Evolutionary conservation across 2,329 filamentous ascomycete species (phyloP).

Genomic region (Pseudopyrenochaeta lycopersici): DNA sequence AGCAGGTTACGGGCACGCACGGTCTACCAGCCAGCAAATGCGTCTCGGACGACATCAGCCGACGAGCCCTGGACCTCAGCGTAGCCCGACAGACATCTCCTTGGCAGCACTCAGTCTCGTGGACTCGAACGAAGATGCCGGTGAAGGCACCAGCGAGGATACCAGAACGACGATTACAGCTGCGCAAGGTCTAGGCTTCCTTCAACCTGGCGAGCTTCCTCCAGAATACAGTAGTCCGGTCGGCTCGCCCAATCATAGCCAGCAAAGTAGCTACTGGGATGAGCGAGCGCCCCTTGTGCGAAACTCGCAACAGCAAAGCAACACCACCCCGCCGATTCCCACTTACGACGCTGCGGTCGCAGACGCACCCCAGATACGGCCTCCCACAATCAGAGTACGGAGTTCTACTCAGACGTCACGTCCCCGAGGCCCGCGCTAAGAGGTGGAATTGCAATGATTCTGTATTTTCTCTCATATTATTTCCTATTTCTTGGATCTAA

Average conservation of each 20-base stretch:
- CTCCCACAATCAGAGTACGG: conserved; percentile 33
- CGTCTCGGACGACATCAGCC: conserved; percentile 72
- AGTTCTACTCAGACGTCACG: conserved; percentile 36
- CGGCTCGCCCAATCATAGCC: conserved; percentile 52
- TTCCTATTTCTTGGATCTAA: conserved; percentile 10
- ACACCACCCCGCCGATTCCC: conserved; percentile 72
- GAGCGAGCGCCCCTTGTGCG: conserved; percentile 60
- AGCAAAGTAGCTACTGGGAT: conserved; percentile 54
- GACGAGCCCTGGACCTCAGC: conserved; percentile 85
- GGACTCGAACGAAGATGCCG: conserved; percentile 71
- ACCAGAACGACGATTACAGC: conserved; percentile 29
- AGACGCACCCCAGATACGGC: conserved; percentile 60
- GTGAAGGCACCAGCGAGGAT: conserved; percentile 71
- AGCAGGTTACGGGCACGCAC: conserved; percentile 66
- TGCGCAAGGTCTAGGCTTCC: conserved; percentile 43
- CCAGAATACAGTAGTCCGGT: conserved; percentile 60
- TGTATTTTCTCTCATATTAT: conserved; percentile 22
- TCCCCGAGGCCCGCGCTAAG: conserved; percentile 24
- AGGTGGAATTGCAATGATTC: neutral
- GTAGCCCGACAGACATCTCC: conserved; percentile 95
- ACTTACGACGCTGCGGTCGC: conserved; percentile 84
- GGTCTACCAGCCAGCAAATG: conserved; percentile 81
- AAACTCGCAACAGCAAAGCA: conserved; percentile 27
- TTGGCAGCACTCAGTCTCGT: conserved; percentile 83
- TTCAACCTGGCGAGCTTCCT: conserved; percentile 53